Percentiles rank a stretch among this genome's conserved stretches.
Conservation (phyloP, 345 rosid genomes). For the Gossypium australe region DNA sequence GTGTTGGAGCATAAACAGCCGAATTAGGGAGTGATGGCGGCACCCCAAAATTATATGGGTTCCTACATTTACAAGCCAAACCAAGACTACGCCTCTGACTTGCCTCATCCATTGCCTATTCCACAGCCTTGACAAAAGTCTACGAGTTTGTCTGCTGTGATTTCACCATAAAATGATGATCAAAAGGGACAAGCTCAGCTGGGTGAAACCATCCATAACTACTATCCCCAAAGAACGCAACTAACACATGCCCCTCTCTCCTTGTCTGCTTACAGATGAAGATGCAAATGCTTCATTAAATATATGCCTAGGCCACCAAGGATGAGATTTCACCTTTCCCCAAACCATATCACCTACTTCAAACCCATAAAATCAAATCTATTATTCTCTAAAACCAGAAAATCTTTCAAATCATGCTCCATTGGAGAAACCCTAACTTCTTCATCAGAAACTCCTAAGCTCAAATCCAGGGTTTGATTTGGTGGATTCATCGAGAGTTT, state of each 20-base stretch:
- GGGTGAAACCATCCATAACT: constrained; percentile 99
- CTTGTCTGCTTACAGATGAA: too few species aligned
- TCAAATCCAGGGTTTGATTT: too few species aligned
- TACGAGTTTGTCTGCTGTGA: constrained; percentile 60
- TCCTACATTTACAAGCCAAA: constrained; percentile 81
- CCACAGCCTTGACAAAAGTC: constrained; percentile 77
- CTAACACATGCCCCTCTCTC: too few species aligned
- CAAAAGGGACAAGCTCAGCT: constrained; percentile 89
- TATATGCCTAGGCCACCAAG: too few species aligned
- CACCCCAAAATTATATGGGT: constrained; percentile 59
- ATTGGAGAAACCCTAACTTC: constrained; percentile 16
- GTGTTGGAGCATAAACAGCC: too few species aligned
- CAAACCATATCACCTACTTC: constrained; percentile 97
- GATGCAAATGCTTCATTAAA: too few species aligned
- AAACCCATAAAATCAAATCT: constrained; percentile 56
- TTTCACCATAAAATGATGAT: constrained; percentile 55
- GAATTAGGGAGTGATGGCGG: too few species aligned
- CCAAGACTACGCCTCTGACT: constrained; percentile 78
- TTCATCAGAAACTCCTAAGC: constrained; percentile 12
- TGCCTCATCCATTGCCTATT: constrained; percentile 88
- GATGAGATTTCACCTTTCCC: too few species aligned
- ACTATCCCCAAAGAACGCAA: too few species aligned
- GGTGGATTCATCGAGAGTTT: too few species aligned
- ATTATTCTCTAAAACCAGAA: constrained; percentile 20
- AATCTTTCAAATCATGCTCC: constrained; percentile 22